Base-by-base conservation (phyloP, 768 basidiomycete genomes). In the Phlebiopsis flavidoalba region DNA sequence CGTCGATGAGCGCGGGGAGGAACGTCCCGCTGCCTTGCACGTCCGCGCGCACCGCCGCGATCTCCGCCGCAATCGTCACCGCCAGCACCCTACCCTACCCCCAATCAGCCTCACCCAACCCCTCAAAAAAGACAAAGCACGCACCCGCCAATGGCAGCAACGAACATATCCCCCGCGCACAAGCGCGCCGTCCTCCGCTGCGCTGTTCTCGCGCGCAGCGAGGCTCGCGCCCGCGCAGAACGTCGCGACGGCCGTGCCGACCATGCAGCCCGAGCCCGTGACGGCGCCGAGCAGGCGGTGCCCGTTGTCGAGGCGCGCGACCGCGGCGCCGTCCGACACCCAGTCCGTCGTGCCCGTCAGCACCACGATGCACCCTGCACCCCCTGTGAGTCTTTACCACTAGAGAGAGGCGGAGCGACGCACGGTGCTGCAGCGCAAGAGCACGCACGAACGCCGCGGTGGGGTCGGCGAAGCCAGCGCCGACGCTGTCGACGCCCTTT, bases 191-290 rank as follows among this genome's bases (percentile, higher is more conserved):
- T 74, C 73, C 10, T 71, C 66, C 4, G 51, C 31, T 4, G 61
- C 57, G 61, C 67, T 64, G 58, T 55, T 50, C n/a, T 52, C 57
- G 47, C 54, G 59, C 40, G 63, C 65, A 35, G 72, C 70, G 33
- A 81, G 68, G 58, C 81, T 77, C 11, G 86, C 84, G 1, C 83
- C 87, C 4, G 88, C 93, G 70, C 89, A 91, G 73, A 87, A 95
- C 15, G 88, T 83, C 0, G 93, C 89, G 52, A 96, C 81, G 33
- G 82, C 78, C 10, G 89, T 89, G 26, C 89, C 90, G 22, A 85
- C 76, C 71, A 95, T 85, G 68, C 95, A 98, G 4, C 95, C 95
- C 24, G 91, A 91, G 0, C 95, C 95, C 0, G 95, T 97, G 59
- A 98, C 93, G 57, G 81, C 77, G 0, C 86, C 87, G 8, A 97